A percentile compares a stretch with the other conserved stretches of the same genome.
Conservation (phyloP, 148 eudicot genomes). For the Persicaria tinctoria region DNA sequence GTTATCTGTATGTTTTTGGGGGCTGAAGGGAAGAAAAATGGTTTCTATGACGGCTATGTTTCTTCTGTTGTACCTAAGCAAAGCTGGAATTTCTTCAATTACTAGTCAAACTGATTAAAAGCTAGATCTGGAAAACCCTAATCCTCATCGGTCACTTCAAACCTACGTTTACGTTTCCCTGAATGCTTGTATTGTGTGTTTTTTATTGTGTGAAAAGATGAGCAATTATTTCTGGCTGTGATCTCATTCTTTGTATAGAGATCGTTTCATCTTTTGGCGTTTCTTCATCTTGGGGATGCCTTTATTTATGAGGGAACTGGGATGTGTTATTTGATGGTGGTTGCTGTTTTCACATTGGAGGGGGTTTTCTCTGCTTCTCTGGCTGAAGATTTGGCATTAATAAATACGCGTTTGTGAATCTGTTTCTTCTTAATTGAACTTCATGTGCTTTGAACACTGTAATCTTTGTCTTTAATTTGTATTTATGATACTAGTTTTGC, state of each 20-base stretch:
- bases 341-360: neutral
- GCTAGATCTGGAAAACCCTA: constrained; percentile 9
- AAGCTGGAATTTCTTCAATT: constrained; percentile 8
- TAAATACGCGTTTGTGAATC: constrained; percentile 1
- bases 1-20: neutral
- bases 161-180: neutral
- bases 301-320: neutral
- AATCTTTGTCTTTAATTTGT: neutral
- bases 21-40: neutral
- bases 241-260: neutral
- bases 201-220: neutral
- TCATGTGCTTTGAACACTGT: neutral
- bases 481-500: constrained; percentile 1
- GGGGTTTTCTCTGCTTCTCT: neutral
- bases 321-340: neutral
- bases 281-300: neutral
- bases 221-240: neutral
- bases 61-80: constrained; percentile 5
- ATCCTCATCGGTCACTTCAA: neutral
- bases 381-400: constrained; percentile 7
- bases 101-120: neutral
- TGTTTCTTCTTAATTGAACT: neutral
- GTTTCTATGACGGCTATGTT: neutral
- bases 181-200: neutral
- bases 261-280: neutral